Base-by-base conservation (phyloP, 208 protist genomes). In the Histomonas meleagridis region DNA sequence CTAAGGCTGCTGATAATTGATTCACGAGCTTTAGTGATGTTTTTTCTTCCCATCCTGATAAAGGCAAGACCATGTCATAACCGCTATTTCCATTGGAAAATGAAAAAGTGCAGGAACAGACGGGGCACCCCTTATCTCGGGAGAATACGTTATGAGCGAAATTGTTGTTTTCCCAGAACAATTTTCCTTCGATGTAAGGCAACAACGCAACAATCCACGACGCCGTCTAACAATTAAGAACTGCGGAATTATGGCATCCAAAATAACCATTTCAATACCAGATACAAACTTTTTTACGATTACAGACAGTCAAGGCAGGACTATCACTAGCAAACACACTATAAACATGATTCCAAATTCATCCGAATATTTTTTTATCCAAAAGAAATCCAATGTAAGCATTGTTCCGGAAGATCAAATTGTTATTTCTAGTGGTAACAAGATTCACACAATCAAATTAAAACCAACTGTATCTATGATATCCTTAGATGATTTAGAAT, bases 1-100 rank as follows among this genome's bases (percentile, higher is more conserved):
- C 97, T 96, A 53, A 99, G 96, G 95, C 97, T 55, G 79, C 21
- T 90, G 70, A 79, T 79, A 35, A 79, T 79, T 51, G 70, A 79
- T 43, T 79, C 70, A 35, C 70, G 70, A n/a, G 70, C 70, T 23
- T 35, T 23, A 40, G 40, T 79, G 4, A 79, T 18, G 28, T 79
- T 79, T 40, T 79, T 79, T 7, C 70, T 32, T n/a, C 70, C 70
- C 70, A 79, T 79, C n/a, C 3, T 79, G 14, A 32, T 76, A 79
- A 79, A 79, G 49, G 70, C 12, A 79, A 9, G 70, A 18, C 70
- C 70, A 79, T n/a, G n/a, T n/a, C n/a, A n/a, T n/a, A n/a, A n/a
- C n/a, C n/a, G n/a, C n/a, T n/a, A n/a, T n/a, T n/a, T n/a, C n/a
- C n/a, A n/a, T n/a, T n/a, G n/a, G n/a, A n/a, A n/a, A n/a, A n/a